Percentiles rank a stretch among this genome's conserved stretches.
Conservation (phyloP, 1,284 basidiomycete species). For the Fomes fomentarius region DNA sequence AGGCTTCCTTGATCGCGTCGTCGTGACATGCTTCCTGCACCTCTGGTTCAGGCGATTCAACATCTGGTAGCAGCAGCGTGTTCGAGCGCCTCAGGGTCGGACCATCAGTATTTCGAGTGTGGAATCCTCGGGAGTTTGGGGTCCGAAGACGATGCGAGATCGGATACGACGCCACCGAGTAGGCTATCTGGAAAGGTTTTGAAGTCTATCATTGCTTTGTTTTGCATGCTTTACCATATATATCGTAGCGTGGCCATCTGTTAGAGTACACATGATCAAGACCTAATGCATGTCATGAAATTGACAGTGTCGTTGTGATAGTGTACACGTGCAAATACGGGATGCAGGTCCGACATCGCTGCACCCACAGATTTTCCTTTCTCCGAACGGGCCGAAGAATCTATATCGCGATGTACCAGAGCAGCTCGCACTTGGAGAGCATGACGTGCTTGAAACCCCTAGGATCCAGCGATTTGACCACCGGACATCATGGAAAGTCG, state of each 20-base stretch:
- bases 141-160: neutral
- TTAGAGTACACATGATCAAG: constrained; percentile 18
- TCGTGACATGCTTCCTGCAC: constrained; percentile 60
- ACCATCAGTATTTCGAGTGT: neutral
- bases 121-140: neutral
- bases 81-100: too few species aligned
- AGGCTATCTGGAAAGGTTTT: neutral
- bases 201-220: constrained; percentile 8
- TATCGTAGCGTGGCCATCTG: constrained; percentile 14
- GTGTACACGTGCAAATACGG: constrained; percentile 9
- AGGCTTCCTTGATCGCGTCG: constrained; percentile 51
- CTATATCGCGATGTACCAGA: neutral
- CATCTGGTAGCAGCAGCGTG: constrained; percentile 28
- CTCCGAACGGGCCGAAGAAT: neutral
- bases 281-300: constrained; percentile 22
- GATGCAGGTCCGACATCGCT: neutral
- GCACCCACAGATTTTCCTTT: neutral
- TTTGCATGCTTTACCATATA: constrained; percentile 16
- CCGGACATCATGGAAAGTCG: neutral
- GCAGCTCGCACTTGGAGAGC: neutral
- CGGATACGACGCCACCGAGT: neutral
- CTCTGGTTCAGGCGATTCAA: constrained; percentile 48
- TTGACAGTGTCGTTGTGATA: constrained; percentile 11
- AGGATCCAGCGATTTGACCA: neutral
- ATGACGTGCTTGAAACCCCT: neutral